These are phyloP conservation scores for Leucocoprinus birnbaumii DNA, from an alignment of 768 basidiomycete genomes.

Conservation along the genomic window DNA sequence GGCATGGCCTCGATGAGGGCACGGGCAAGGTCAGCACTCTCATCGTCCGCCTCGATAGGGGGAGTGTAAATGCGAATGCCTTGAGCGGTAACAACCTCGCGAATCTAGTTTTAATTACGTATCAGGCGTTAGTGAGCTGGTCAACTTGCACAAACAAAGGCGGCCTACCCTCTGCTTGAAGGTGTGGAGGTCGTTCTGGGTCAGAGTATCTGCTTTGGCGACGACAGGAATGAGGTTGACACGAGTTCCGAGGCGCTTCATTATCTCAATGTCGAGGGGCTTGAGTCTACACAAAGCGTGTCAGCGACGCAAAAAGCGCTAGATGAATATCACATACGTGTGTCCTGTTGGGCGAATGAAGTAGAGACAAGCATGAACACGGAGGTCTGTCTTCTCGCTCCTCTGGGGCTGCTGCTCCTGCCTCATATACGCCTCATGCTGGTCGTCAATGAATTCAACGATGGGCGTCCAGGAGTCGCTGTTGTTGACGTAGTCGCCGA, in stretches of 20 bases:
- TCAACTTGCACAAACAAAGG: slow-evolving; percentile 8
- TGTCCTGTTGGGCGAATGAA: slow-evolving; percentile 96
- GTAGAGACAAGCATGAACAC: slow-evolving; percentile 96
- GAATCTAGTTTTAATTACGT: slow-evolving; percentile 49
- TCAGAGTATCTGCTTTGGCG: slow-evolving; percentile 97
- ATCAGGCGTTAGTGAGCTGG: slow-evolving; percentile 11
- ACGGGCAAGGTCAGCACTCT: slow-evolving; percentile 84
- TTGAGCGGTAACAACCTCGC: slow-evolving; percentile 87
- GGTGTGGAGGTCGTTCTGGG: slow-evolving; percentile 83
- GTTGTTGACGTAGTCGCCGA: slow-evolving; percentile 99
- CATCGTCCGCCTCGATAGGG: slow-evolving; percentile 86
- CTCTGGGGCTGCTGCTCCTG: slow-evolving; percentile 99
- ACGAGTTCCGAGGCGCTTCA: slow-evolving; percentile 97
- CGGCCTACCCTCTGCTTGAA: slow-evolving; percentile 89
- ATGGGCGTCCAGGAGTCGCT: slow-evolving; percentile 98
- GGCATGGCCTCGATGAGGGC: slow-evolving; percentile 90
- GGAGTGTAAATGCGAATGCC: slow-evolving; percentile 95
- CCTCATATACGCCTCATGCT: slow-evolving; percentile 93
- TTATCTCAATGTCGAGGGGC: slow-evolving; percentile 98
- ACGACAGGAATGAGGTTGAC: slow-evolving; percentile 98
- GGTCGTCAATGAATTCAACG: slow-evolving; percentile 97
- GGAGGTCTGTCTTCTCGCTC: slow-evolving; percentile 88
- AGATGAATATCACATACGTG: slow-evolving; percentile 59
- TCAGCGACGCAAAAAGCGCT: slow-evolving; percentile 2
- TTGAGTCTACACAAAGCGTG: slow-evolving; percentile 58